These are phyloP conservation scores for Globisporangium abappressorium DNA, from an alignment of 352 stramenopile species.

Conservation along the genomic window DNA sequence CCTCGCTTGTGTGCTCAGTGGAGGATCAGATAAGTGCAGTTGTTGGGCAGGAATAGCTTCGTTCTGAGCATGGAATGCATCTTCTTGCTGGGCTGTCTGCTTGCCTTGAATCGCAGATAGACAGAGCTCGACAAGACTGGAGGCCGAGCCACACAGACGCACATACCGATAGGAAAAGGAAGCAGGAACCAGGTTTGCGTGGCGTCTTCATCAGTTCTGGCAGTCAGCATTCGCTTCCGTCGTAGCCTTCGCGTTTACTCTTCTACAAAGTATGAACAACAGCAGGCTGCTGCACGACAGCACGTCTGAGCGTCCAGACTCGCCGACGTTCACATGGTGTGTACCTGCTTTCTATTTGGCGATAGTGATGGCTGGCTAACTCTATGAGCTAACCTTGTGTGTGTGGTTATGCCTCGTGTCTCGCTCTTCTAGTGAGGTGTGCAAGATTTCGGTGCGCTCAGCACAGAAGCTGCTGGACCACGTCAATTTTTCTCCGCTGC, in stretches of 20 bases:
- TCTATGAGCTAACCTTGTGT: neutral
- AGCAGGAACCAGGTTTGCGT: neutral
- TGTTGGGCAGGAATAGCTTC: conserved; percentile 5
- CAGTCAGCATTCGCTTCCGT: conserved; percentile 10
- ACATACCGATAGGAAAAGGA: neutral
- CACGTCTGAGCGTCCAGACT: conserved; percentile 31
- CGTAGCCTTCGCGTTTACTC: neutral
- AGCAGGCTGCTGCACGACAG: conserved; percentile 9
- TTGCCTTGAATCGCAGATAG: neutral
- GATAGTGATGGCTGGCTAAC: neutral
- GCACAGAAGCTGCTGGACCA: conserved; percentile 86
- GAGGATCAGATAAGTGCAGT: neutral
- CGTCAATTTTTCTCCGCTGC: conserved; percentile 86
- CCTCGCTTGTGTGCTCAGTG: neutral
- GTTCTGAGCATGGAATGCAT: neutral
- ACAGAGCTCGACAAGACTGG: conserved; percentile 1
- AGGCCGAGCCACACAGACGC: neutral
- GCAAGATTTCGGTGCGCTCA: conserved; percentile 85
- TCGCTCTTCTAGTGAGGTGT: conserved; percentile 63
- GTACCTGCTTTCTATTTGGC: neutral
- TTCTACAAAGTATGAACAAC: conserved; percentile 9
- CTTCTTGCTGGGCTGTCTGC: neutral
- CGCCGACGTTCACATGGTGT: conserved; percentile 73
- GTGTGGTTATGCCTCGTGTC: conserved; percentile 4
- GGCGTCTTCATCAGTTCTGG: neutral